Evolutionary conservation across 768 basidiomycete species (phyloP).

Genomic region (Asterophora lycoperdoides): DNA sequence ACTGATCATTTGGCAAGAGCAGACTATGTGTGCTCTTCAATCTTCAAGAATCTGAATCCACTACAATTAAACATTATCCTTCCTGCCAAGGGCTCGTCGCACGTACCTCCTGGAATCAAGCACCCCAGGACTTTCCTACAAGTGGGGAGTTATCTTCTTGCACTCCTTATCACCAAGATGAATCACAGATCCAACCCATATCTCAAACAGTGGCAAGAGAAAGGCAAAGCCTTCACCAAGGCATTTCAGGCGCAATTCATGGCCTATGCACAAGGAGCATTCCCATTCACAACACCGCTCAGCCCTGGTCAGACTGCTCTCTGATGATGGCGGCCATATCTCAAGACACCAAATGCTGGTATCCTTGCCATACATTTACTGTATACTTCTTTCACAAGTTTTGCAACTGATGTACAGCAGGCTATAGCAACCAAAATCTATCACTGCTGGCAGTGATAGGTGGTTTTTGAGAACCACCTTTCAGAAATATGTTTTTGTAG

Average conservation of each 20-base stretch:
- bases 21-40: conserved; percentile 20
- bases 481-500: too few species aligned
- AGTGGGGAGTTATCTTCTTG: conserved; percentile 19
- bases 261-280: conserved; percentile 22
- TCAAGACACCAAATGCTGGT: too few species aligned
- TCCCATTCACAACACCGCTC: too few species aligned
- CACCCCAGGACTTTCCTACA: conserved; percentile 23
- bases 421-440: too few species aligned
- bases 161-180: conserved; percentile 16
- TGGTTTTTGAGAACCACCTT: too few species aligned
- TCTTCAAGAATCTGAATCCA: conserved; percentile 26
- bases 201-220: conserved; percentile 16
- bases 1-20: too few species aligned
- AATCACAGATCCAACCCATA: conserved; percentile 17
- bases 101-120: conserved; percentile 19
- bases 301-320: too few species aligned
- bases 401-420: too few species aligned
- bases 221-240: conserved; percentile 13
- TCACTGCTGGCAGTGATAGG: too few species aligned
- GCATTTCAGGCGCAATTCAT: conserved; percentile 23
- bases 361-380: too few species aligned
- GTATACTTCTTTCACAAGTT: too few species aligned
- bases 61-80: conserved; percentile 21
- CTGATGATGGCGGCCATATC: too few species aligned
- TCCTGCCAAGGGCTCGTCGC: conserved; percentile 13